Evolutionary conservation across 768 basidiomycete species (phyloP), one percentile per base, ranked within the genome.

Genomic region (Boletus rubescentipes): DNA sequence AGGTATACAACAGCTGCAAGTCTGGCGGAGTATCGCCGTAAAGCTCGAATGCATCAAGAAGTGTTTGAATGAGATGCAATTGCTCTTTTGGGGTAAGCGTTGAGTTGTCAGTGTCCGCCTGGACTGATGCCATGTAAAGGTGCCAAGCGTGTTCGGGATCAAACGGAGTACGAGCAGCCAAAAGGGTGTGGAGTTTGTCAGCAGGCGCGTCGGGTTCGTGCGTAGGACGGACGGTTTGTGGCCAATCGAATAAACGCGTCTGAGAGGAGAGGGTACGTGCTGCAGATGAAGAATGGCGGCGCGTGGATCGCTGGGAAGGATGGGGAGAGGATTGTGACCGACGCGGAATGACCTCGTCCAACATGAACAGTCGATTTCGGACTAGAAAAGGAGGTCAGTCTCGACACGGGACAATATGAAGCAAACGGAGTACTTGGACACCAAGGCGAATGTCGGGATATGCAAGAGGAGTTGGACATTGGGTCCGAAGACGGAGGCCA

Each of bases 391-490:
- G 26, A 34, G 1, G 40, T 68, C 37, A 66, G 54, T 37, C 47
- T 43, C 6, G 40, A 21, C 15, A 23, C 42, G 5, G 36, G 12
- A 36, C 16, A 48, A n/a, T 16, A 35, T 23, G 39, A 46, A 55
- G 43, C 11, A 53, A 53, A 46, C 44, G 31, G 42, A 50, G 60
- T 66, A 82, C 82, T 70, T 61, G 78, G 74, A 63, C 77, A 79
- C 73, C 76, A 80, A 8, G 79, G 59, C 3, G 77, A 75, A 61
- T 82, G 77, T 46, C 72, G 76, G 47, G 72, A 67, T 46, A 74
- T 71, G 66, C 74, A 81, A 49, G 78, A 75, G 73, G 80, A 78
- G 57, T 75, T 77, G 51, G 75, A 68, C 62, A 31, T 51, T n/a
- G 60, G 43, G 20, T 61, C 47, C 9, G 50, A 50, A 38, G 39